These are phyloP conservation scores for Hippophae tibetana DNA, from an alignment of 306 rosid genomes.

Conservation along the genomic window DNA sequence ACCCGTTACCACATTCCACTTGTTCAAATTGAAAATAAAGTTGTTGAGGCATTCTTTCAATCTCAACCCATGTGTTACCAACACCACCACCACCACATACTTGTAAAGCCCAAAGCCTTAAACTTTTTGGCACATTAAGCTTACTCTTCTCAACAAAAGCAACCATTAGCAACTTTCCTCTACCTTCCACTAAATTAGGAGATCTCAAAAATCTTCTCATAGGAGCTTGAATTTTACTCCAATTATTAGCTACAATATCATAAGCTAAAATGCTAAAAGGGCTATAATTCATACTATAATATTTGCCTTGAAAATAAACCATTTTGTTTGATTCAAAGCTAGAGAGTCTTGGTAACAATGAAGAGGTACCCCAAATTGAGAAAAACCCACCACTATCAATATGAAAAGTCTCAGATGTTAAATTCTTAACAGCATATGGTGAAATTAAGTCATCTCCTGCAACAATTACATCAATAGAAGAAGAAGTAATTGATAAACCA, in stretches of 20 bases:
- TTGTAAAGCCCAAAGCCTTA: slow-evolving; percentile 77
- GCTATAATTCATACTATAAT: slow-evolving; percentile 81
- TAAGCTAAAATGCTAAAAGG: slow-evolving; percentile 69
- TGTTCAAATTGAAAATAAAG: slow-evolving; percentile 57
- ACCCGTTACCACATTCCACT: slow-evolving; percentile 59
- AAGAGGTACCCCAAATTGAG: slow-evolving; percentile 71
- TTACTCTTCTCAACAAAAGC: slow-evolving; percentile 91
- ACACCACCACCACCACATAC: slow-evolving; percentile 73
- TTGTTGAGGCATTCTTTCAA: slow-evolving; percentile 92
- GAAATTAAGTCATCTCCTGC: slow-evolving; percentile 96
- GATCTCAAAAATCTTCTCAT: slow-evolving; percentile 76
- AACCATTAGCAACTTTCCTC: slow-evolving; percentile 50
- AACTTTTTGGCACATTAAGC: slow-evolving; percentile 74
- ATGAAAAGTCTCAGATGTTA: slow-evolving; percentile 77
- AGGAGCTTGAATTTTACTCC: slow-evolving; percentile 91
- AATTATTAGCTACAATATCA: slow-evolving; percentile 40
- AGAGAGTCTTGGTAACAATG: slow-evolving; percentile 67
- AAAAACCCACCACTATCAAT: slow-evolving; percentile 74
- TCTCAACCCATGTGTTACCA: slow-evolving; percentile 78
- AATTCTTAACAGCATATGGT: slow-evolving; percentile 78
- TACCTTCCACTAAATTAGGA: slow-evolving; percentile 59
- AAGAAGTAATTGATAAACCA: slow-evolving; percentile 52
- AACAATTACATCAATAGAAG: slow-evolving; percentile 56
- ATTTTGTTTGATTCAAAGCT: slow-evolving; percentile 73
- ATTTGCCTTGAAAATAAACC: slow-evolving; percentile 55